Evolutionary conservation across 1,284 basidiomycete genomes (phyloP).

Genomic region (Cryptococcus jaspeensis): DNA sequence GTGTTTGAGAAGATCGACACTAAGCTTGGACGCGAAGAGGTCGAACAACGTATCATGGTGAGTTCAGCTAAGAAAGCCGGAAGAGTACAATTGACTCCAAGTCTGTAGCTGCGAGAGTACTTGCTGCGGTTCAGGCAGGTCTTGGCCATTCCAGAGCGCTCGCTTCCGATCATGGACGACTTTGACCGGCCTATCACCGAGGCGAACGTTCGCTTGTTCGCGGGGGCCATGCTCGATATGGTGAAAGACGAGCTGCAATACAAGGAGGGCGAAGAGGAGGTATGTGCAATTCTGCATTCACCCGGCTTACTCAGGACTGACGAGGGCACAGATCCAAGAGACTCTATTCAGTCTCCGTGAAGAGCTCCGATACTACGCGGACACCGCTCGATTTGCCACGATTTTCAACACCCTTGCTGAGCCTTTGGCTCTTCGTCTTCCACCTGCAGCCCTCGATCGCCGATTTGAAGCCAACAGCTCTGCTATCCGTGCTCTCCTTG

Average conservation of each 20-base stretch:
- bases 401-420: conserved; percentile 27
- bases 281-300: conserved; percentile 6
- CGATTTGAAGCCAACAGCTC: conserved; percentile 20
- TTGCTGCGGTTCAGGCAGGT: conserved; percentile 34
- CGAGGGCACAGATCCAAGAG: conserved; percentile 13
- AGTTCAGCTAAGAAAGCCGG: conserved; percentile 1
- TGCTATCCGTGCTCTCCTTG: conserved; percentile 32
- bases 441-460: conserved; percentile 12
- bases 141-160: conserved; percentile 37
- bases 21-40: conserved; percentile 27
- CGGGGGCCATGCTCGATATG: conserved; percentile 37
- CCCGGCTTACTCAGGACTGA: background rate
- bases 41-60: conserved; percentile 38
- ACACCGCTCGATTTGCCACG: conserved; percentile 38
- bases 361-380: conserved; percentile 45
- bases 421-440: conserved; percentile 23
- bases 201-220: conserved; percentile 35
- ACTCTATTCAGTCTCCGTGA: conserved; percentile 31
- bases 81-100: background rate
- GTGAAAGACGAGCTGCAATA: conserved; percentile 25
- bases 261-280: conserved; percentile 23
- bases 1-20: conserved; percentile 34
- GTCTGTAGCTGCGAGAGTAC: conserved; percentile 39
- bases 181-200: conserved; percentile 45
- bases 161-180: conserved; percentile 39